These are phyloP conservation scores for Saturnispora galanensis DNA, from an alignment of 805 yeast genomes.

Conservation along the genomic window DNA sequence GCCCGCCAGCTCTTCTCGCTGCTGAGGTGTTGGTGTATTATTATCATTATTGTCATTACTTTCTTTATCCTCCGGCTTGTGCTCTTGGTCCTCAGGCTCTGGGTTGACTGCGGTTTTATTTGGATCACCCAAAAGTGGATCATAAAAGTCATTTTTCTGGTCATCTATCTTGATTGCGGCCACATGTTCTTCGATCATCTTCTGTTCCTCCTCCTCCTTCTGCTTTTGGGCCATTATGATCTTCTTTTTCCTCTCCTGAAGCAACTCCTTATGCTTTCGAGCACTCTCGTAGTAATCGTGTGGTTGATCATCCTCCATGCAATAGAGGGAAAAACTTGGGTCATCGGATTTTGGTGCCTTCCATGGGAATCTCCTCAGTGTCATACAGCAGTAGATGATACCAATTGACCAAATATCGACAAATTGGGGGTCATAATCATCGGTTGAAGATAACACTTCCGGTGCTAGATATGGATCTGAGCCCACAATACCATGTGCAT, in stretches of 20 bases:
- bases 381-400: conserved; percentile 80
- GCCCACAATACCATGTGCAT: conserved; percentile 72
- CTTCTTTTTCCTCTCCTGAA: conserved; percentile 51
- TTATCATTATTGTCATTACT: neutral
- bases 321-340: conserved; percentile 58
- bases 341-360: conserved; percentile 65
- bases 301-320: conserved; percentile 59
- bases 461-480: conserved; percentile 85
- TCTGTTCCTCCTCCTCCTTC: conserved; percentile 13
- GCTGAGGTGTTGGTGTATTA: neutral
- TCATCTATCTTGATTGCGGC: conserved; percentile 7
- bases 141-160: conserved; percentile 1
- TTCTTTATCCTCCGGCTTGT: neutral
- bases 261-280: conserved; percentile 54
- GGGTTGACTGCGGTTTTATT: conserved; percentile 17
- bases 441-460: conserved; percentile 49
- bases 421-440: conserved; percentile 61
- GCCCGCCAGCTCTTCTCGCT: neutral
- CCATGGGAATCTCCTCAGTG: conserved; percentile 80
- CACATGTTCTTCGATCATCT: conserved; percentile 5
- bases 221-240: conserved; percentile 22
- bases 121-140: conserved; percentile 21
- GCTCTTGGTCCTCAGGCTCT: no score
- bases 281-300: conserved; percentile 71
- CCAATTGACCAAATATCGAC: conserved; percentile 83